Evolutionary conservation across 441 rosid genomes (phyloP).

Genomic region (Adansonia gregorii): DNA sequence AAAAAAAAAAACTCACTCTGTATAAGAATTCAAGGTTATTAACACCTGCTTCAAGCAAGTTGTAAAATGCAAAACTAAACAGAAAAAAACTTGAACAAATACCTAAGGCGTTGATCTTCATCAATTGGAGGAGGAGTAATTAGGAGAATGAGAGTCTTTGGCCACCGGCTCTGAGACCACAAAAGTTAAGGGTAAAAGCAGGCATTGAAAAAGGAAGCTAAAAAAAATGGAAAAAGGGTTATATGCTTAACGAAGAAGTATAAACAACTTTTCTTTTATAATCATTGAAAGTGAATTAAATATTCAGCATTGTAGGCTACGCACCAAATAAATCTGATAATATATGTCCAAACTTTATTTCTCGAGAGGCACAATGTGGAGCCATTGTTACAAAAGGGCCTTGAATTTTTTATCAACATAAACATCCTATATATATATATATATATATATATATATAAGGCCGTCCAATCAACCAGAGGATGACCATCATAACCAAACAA

Average conservation of each 20-base stretch:
- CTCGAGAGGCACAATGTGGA: neutral
- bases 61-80: neutral
- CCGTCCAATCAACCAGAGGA: neutral
- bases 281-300: neutral
- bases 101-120: constrained; percentile 80
- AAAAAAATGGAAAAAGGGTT: neutral
- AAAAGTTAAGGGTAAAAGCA: neutral
- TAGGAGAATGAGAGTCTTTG: constrained; percentile 54
- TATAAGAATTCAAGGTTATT: too few species aligned
- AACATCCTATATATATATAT: neutral
- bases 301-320: neutral
- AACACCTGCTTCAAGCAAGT: too few species aligned
- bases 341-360: neutral
- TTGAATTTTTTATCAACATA: neutral
- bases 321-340: neutral
- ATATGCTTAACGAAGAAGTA: neutral
- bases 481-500: neutral
- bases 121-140: constrained; percentile 88
- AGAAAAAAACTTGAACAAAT: too few species aligned
- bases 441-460: neutral
- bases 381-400: neutral
- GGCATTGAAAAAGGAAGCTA: neutral
- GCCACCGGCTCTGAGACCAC: constrained; percentile 62
- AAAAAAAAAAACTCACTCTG: too few species aligned
- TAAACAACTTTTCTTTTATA: neutral